Conservation (phyloP, 2,329 filamentous ascomycete genomes). For the Aspergillus alliaceus region DNA sequence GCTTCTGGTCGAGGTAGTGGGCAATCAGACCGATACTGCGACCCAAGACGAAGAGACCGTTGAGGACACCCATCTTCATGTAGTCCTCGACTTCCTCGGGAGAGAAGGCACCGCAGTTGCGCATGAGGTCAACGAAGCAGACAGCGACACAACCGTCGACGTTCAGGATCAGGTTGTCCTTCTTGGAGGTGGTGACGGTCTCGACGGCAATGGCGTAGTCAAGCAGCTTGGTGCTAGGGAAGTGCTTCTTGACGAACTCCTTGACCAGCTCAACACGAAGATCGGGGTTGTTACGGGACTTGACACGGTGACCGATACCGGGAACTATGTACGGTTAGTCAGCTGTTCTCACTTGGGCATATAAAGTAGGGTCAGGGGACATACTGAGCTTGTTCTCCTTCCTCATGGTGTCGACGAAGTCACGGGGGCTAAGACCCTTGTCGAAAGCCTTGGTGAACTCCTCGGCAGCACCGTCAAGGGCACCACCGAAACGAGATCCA, state of each 20-base stretch:
- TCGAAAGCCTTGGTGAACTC: conserved; percentile 98
- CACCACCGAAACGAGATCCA: conserved; percentile 96
- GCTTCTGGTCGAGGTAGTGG: conserved; percentile 99
- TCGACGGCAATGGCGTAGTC: conserved; percentile 98
- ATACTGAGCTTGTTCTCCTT: conserved; percentile 98
- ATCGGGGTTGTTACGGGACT: conserved; percentile 99
- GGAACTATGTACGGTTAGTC: conserved; percentile 60
- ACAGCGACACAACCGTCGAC: conserved; percentile 97
- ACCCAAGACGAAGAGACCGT: conserved; percentile 97
- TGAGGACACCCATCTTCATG: conserved; percentile 97
- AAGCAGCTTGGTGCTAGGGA: conserved; percentile 96
- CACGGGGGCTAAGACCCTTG: conserved; percentile 95
- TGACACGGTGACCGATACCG: conserved; percentile 98
- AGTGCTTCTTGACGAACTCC: conserved; percentile 96
- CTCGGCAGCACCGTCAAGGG: conserved; percentile 93
- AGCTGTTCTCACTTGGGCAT: background rate
- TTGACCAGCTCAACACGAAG: conserved; percentile 99
- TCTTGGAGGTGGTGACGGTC: conserved; percentile 98
- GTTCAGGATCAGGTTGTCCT: conserved; percentile 99
- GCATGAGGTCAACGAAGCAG: conserved; percentile 96
- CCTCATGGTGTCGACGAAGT: conserved; percentile 98
- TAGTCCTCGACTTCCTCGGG: conserved; percentile 97
- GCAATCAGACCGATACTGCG: conserved; percentile 98
- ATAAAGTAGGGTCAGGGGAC: conserved; percentile 27
- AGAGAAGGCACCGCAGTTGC: conserved; percentile 97